A percentile compares a stretch with the other conserved stretches of the same genome.
Evolutionary conservation across 2,329 filamentous ascomycete genomes (phyloP).

Genomic region (Neonectria coccinea): DNA sequence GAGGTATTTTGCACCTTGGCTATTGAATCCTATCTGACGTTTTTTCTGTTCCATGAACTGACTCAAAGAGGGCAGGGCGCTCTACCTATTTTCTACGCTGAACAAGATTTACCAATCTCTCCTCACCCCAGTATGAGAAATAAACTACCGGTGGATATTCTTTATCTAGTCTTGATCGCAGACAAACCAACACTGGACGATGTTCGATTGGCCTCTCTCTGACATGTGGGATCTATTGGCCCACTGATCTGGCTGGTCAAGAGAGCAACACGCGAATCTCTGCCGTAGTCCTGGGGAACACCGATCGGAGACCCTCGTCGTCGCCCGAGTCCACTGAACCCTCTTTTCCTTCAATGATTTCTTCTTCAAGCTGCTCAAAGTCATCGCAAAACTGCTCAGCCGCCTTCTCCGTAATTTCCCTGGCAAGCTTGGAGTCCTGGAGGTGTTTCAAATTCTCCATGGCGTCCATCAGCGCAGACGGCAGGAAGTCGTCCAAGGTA

Average conservation of each 20-base stretch:
- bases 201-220: neutral
- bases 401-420: slow-evolving; percentile 83
- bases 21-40: neutral
- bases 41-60: neutral
- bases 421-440: slow-evolving; percentile 77
- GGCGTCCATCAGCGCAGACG: slow-evolving; percentile 92
- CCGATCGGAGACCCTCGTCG: slow-evolving; percentile 45
- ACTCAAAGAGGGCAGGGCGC: neutral
- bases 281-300: slow-evolving; percentile 70
- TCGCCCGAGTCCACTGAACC: slow-evolving; percentile 43
- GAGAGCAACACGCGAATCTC: slow-evolving; percentile 71
- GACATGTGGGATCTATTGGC: neutral
- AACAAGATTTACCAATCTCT: neutral
- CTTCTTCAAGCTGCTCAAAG: slow-evolving; percentile 74
- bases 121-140: neutral
- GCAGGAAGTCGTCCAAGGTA: slow-evolving; percentile 87
- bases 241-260: slow-evolving; percentile 43
- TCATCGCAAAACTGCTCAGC: slow-evolving; percentile 86
- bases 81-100: neutral
- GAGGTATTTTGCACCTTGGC: neutral
- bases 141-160: neutral
- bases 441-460: slow-evolving; percentile 82
- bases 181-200: neutral
- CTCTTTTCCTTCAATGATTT: slow-evolving; percentile 60
- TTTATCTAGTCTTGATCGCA: neutral